Conservation (phyloP, 106 monocot species). For the Allium sativum region DNA sequence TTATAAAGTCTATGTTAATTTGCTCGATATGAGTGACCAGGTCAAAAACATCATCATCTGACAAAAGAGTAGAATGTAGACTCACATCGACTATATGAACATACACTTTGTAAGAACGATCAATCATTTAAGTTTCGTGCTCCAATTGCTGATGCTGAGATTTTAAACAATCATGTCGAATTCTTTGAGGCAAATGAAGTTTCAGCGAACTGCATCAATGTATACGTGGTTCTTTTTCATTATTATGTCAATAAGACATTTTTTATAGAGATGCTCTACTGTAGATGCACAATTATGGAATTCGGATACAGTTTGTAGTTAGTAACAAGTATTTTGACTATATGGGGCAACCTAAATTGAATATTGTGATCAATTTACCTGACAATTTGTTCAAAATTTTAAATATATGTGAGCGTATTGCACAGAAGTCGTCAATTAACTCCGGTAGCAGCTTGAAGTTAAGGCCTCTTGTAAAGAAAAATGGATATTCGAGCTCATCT, state of each 20-base stretch:
- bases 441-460: conserved; percentile 64
- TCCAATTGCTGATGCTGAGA: conserved; percentile 3
- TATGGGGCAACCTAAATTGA: conserved; percentile 68
- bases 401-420: conserved; percentile 48
- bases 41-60: conserved; percentile 11
- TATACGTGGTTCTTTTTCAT: conserved; percentile 10
- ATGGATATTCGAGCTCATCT: conserved; percentile 25
- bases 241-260: conserved; percentile 25
- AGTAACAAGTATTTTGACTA: conserved; percentile 50
- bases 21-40: conserved; percentile 27
- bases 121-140: conserved; percentile 11
- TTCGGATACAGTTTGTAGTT: conserved; percentile 61
- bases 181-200: conserved; percentile 59
- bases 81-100: conserved; percentile 35
- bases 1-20: conserved; percentile 26
- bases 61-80: conserved; percentile 4
- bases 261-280: conserved; percentile 42
- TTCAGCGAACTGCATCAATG: conserved; percentile 27
- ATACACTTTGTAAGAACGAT: conserved; percentile 11
- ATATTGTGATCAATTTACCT: conserved; percentile 42
- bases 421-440: conserved; percentile 27
- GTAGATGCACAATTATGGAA: conserved; percentile 37
- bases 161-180: conserved; percentile 18
- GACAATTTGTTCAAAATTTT: conserved; percentile 44
- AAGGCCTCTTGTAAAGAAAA: conserved; percentile 52